Percentiles rank a stretch among this genome's conserved stretches.
Conservation (phyloP, 2,329 filamentous ascomycete genomes). For the Myriosclerotinia curreyana region DNA sequence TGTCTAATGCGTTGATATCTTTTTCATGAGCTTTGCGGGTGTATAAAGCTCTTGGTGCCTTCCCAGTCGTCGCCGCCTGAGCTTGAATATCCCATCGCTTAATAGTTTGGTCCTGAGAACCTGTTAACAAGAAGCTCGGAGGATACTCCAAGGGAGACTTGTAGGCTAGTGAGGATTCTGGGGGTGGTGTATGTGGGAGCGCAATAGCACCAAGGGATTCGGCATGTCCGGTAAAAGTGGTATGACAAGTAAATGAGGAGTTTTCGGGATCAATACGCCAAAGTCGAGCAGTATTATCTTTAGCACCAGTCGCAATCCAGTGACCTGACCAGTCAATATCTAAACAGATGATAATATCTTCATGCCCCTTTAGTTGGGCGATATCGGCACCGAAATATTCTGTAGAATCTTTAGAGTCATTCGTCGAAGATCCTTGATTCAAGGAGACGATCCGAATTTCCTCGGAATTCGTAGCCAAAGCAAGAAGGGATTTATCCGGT, state of each 20-base stretch:
- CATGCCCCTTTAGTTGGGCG: slow-evolving; percentile 80
- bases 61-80: slow-evolving; percentile 45
- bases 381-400: slow-evolving; percentile 87
- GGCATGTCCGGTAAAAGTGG: slow-evolving; percentile 84
- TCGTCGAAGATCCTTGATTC: slow-evolving; percentile 34
- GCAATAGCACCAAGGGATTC: slow-evolving; percentile 91
- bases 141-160: slow-evolving; percentile 74
- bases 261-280: slow-evolving; percentile 81
- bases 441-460: slow-evolving; percentile 85
- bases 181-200: slow-evolving; percentile 68
- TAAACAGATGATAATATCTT: slow-evolving; percentile 92
- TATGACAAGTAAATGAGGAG: slow-evolving; percentile 74
- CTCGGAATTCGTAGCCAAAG: slow-evolving; percentile 92
- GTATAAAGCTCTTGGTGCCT: slow-evolving; percentile 66
- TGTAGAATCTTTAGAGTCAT: slow-evolving; percentile 37
- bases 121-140: slow-evolving; percentile 81
- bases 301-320: slow-evolving; percentile 94
- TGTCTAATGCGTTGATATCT: slow-evolving; percentile 92
- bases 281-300: slow-evolving; percentile 89
- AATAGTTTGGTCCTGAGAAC: slow-evolving; percentile 91
- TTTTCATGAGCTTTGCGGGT: slow-evolving; percentile 97
- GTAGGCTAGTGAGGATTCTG: slow-evolving; percentile 66
- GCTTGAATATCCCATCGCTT: slow-evolving; percentile 82
- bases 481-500: slow-evolving; percentile 74
- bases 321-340: slow-evolving; percentile 96